These are phyloP conservation scores for Colletotrichum filicis DNA, from an alignment of 2,329 filamentous ascomycete genomes.

Conservation along the genomic window DNA sequence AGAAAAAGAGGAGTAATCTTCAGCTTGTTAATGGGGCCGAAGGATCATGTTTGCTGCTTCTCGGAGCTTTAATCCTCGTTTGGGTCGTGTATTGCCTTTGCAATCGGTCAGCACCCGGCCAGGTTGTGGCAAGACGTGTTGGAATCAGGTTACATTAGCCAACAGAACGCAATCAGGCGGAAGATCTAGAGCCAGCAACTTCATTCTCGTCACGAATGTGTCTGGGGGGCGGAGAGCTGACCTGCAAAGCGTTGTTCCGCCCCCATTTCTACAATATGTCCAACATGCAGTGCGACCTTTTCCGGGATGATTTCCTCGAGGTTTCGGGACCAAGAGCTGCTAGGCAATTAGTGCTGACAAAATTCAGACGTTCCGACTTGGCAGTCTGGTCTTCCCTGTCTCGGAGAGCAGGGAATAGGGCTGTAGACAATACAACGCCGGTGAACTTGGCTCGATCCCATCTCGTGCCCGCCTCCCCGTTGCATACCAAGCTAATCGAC, in stretches of 20 bases:
- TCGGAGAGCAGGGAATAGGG: neutral
- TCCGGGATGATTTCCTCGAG: neutral
- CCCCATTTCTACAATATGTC: neutral
- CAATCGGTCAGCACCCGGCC: neutral
- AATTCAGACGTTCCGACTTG: neutral
- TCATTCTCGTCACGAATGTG: neutral
- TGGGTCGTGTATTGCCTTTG: neutral
- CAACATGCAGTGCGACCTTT: neutral
- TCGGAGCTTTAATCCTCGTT: neutral
- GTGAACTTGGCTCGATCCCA: neutral
- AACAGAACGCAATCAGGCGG: neutral
- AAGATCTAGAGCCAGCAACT: neutral
- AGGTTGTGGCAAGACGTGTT: neutral
- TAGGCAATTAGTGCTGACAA: neutral
- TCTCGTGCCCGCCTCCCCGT: neutral
- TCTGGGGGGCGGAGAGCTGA: neutral
- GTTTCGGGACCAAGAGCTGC: neutral
- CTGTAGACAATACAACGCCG: neutral
- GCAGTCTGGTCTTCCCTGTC: neutral
- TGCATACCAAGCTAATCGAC: neutral
- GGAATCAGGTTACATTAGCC: neutral
- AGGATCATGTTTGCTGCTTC: neutral
- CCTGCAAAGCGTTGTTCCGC: neutral
- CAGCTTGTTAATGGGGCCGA: neutral
- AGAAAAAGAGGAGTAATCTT: neutral